phyloP scores from a whole-genome alignment of 371 early-diverging fungal species.

The Rhizopus stolonifer region DNA sequence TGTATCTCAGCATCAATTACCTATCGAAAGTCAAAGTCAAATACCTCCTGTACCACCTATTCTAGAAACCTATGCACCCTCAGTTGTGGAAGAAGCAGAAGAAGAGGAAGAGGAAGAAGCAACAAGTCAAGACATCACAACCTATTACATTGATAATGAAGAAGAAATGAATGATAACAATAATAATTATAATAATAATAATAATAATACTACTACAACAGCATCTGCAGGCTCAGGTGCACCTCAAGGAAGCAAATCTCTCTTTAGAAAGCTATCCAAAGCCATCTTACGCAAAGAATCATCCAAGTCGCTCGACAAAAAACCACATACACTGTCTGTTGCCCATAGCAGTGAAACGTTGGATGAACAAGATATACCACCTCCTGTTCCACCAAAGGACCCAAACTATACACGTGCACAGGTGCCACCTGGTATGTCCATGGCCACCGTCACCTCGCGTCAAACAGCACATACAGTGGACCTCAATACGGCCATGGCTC shows the following conservation, averaged over 20 bases:
- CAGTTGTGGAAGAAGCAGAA: slow-evolving; percentile 17
- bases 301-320: slow-evolving; percentile 16
- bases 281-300: slow-evolving; percentile 25
- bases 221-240: slow-evolving; percentile 5
- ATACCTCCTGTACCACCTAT: slow-evolving; percentile 14
- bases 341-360: slow-evolving; percentile 1
- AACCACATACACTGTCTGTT: slow-evolving; percentile 12
- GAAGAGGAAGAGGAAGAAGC: not conserved
- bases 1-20: slow-evolving; percentile 38
- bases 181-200: slow-evolving; percentile 3
- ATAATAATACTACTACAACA: not conserved
- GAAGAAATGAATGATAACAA: not conserved
- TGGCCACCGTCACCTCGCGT: slow-evolving; percentile 25
- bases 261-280: slow-evolving; percentile 27
- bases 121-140: slow-evolving; percentile 11
- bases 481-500: slow-evolving; percentile 20
- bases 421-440: slow-evolving; percentile 28
- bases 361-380: slow-evolving; percentile 7
- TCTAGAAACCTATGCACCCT: slow-evolving; percentile 6
- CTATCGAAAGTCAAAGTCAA: slow-evolving; percentile 3
- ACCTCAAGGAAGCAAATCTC: slow-evolving; percentile 17
- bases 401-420: not conserved
- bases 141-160: slow-evolving; percentile 3
- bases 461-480: slow-evolving; percentile 30
- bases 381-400: slow-evolving; percentile 29